Evolutionary conservation across 345 rosid genomes (phyloP), one percentile per base, ranked within the genome.

Genomic region (Aquilaria sinensis): DNA sequence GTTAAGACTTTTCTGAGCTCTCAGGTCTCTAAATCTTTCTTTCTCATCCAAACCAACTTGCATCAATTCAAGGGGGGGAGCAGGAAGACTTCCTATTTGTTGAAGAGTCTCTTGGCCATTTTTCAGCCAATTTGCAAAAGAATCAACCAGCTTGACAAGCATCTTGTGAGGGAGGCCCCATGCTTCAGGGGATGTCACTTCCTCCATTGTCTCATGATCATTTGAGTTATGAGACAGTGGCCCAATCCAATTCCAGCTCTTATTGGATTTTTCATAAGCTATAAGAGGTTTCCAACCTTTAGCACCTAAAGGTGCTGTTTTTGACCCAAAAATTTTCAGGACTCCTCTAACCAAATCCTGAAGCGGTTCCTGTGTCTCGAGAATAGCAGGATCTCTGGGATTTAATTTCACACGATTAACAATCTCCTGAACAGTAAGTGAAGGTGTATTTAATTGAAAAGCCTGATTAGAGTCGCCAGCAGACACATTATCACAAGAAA

Each of bases 221-320:
- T 80, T 67, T 57, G 72, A 71, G 72, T 77, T 73, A 57, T 63
- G 70, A 56, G 81, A 79, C 64, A 78, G 63, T 34, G 99, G 96
- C 41, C 97, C 97, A 67, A 80, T 72, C 99, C 99, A 95, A 51
- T 82, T 80, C 99, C 99, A 95, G 72, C 86, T 74, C 81, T 91
- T 95, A 51, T 80, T 81, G 47, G 88, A 64, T 69, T 78, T 95
- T 58, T 95, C 97, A 67, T 74, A 95, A 58, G 75, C 77, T 53
- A 83, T 96, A 58, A 95, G 99, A 5, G 87, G 78, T 80, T 87
- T 95, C 99, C 99, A 95, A 67, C 92, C 92, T 71, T 95, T 95
- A 52, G 92, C 97, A 64, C 99, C 99, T 59, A 91, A 75, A 69
- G 99, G 96, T 13, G 97, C 96, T 49, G 99, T 83, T 74, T 78